Conservation (phyloP, 2,329 filamentous ascomycete species). For the Endoconidiophora polonica region DNA sequence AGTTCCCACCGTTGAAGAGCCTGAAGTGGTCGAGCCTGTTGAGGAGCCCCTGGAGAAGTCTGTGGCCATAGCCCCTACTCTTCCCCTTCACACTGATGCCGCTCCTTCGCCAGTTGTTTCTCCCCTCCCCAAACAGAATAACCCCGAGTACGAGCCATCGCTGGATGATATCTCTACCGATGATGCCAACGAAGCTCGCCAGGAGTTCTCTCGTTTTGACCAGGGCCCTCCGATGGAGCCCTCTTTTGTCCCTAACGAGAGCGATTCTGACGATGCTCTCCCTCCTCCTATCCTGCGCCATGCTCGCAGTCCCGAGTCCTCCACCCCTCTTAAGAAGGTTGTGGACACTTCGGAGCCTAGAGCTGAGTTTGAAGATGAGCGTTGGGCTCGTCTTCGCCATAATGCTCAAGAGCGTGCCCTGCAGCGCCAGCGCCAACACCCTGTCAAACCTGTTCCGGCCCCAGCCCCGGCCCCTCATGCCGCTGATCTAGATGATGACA, state of each 20-base stretch:
- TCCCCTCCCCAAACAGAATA: slow-evolving; percentile 14
- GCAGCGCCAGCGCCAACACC: slow-evolving; percentile 48
- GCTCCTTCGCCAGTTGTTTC: slow-evolving; percentile 9
- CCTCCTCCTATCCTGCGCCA: slow-evolving; percentile 36
- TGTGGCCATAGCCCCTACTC: slow-evolving; percentile 2
- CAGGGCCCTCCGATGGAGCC: slow-evolving; percentile 81
- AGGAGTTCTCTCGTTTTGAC: slow-evolving; percentile 55
- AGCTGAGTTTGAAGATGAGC: slow-evolving; percentile 40
- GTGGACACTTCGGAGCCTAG: slow-evolving; percentile 18
- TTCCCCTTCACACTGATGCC: slow-evolving; percentile 5
- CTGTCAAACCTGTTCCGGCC: slow-evolving; percentile 27
- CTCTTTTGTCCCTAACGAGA: slow-evolving; percentile 53
- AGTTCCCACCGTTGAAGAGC: background rate
- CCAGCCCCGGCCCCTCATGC: slow-evolving; percentile 1
- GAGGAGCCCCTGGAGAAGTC: slow-evolving; percentile 7
- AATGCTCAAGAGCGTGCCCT: slow-evolving; percentile 74
- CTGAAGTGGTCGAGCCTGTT: background rate
- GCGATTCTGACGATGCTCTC: slow-evolving; percentile 30
- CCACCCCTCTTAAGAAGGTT: slow-evolving; percentile 16
- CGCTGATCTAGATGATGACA: slow-evolving; percentile 58
- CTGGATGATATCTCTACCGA: slow-evolving; percentile 39
- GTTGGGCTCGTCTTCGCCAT: slow-evolving; percentile 92
- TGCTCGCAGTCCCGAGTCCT: slow-evolving; percentile 16
- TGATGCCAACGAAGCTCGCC: slow-evolving; percentile 40
- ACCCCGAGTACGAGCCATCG: slow-evolving; percentile 28